Evolutionary conservation across 352 stramenopile species (phyloP).

Genomic region (Globisporangium yorkense): DNA sequence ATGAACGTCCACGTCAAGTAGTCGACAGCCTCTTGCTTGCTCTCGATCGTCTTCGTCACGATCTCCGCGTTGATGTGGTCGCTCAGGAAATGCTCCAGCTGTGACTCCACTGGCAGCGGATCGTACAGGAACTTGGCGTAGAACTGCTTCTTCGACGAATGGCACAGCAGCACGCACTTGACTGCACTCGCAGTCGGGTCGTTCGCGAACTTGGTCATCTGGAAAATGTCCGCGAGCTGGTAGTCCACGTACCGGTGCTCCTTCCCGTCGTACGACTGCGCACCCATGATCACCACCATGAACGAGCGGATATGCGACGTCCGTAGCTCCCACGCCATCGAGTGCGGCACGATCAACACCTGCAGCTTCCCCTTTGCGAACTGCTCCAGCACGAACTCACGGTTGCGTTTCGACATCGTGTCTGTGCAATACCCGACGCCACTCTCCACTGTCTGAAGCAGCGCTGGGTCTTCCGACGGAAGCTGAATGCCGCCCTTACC

Average conservation of each 20-base stretch:
- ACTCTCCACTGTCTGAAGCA: constrained; percentile 91
- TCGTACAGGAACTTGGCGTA: constrained; percentile 99
- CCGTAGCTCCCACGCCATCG: constrained; percentile 90
- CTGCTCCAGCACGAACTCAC: constrained; percentile 82
- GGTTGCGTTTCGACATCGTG: constrained; percentile 90
- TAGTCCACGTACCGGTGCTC: constrained; percentile 97
- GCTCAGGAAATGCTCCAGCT: constrained; percentile 97
- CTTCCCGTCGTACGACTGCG: constrained; percentile 96
- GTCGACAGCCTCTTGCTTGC: constrained; percentile 98
- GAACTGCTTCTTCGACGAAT: constrained; percentile 97
- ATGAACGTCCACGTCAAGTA: constrained; percentile 99
- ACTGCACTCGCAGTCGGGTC: constrained; percentile 56
- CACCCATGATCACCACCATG: constrained; percentile 97
- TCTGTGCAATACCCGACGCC: constrained; percentile 96
- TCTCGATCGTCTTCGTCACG: constrained; percentile 97
- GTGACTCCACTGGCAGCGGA: constrained; percentile 97
- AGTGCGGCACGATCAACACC: constrained; percentile 93
- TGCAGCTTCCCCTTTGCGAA: constrained; percentile 87
- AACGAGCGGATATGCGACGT: constrained; percentile 74
- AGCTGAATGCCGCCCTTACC: constrained; percentile 26
- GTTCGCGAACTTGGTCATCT: constrained; percentile 94
- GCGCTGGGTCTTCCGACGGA: constrained; percentile 80
- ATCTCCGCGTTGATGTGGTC: constrained; percentile 99
- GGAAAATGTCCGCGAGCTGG: constrained; percentile 94
- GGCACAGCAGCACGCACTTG: constrained; percentile 96